Base-by-base conservation (phyloP, 768 basidiomycete genomes). In the Pulveroboletus sp. region DNA sequence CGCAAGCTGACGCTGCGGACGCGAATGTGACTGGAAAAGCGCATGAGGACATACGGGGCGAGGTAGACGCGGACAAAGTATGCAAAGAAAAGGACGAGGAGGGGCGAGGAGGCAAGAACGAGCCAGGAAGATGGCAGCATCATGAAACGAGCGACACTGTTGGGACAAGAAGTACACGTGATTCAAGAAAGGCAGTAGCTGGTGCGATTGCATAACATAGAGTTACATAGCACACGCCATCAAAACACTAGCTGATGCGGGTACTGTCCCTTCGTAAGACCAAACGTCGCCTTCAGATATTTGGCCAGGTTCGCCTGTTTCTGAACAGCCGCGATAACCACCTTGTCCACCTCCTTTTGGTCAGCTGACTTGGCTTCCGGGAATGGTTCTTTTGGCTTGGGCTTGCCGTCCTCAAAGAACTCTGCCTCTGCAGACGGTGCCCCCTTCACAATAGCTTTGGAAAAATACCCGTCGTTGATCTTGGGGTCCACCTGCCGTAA, bases 221-320 rank as follows among this genome's bases (percentile, higher is more conserved):
- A 48, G 51, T 53, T 59, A 62, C 55, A 57, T 57, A 43, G 43
- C 55, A 56, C 48, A 51, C 17, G 24, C 57, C n/a, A n/a, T 78
- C 75, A 98, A 80, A 97, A 98, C 55, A 80, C 80, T 75, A 99
- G 69, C 74, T 90, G 82, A 77, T 99, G 97, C 67, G 97, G 91
- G 78, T 80, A 92, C 76, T 98, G 93, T 53, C 94, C 93, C 81
- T 94, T 97, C 60, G 91, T 92, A 53, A 99, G 80, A 67, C 92
- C 93, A 79, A 89, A 99, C 65, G 79, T 84, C 47, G 94, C 81
- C 69, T 85, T 87, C 62, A 99, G 81, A 76, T 99, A 99, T 74
- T 94, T 94, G 67, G 75, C 78, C 58, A 98, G 79, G 78, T 87
- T 84, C 64, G 91, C 87, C 56, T 87, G 86, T 77, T 90, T 90